These are phyloP conservation scores for Fraxinus nigra DNA, from an alignment of 305 asterid genomes.

Conservation along the genomic window DNA sequence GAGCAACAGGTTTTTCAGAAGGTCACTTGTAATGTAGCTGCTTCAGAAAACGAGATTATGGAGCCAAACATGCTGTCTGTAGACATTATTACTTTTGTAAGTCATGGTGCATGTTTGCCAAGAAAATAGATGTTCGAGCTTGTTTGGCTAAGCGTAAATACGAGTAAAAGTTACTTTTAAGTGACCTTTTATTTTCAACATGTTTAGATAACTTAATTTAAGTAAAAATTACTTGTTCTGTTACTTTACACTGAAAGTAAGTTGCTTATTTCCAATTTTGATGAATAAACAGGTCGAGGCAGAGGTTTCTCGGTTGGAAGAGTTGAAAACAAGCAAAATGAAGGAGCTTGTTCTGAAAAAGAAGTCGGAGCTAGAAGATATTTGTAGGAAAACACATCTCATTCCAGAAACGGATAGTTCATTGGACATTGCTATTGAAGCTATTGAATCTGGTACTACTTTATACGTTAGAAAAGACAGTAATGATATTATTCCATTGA, in stretches of 20 bases:
- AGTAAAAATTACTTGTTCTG: background rate
- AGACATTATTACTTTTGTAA: constrained; percentile 64
- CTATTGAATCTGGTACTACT: constrained; percentile 81
- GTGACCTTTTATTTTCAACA: background rate
- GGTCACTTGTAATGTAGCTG: constrained; percentile 83
- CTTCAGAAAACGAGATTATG: constrained; percentile 81
- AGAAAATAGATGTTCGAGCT: background rate
- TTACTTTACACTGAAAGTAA: background rate
- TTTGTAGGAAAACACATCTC: constrained; percentile 80
- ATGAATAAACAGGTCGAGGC: constrained; percentile 58
- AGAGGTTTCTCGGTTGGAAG: constrained; percentile 88
- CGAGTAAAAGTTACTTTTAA: background rate
- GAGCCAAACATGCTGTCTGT: constrained; percentile 82
- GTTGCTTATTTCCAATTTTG: background rate
- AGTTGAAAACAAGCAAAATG: constrained; percentile 89
- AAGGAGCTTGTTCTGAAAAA: constrained; percentile 93
- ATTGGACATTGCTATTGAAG: constrained; percentile 61
- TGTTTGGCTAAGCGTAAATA: background rate
- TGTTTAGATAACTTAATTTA: background rate
- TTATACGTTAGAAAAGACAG: constrained; percentile 7
- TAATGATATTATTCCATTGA: constrained; percentile 9
- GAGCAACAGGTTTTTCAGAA: constrained; percentile 84
- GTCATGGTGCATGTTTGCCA: constrained; percentile 24
- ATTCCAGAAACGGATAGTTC: constrained; percentile 61
- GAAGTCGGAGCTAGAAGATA: constrained; percentile 83